Percentiles rank a stretch among this genome's conserved stretches.
phyloP scores from a whole-genome alignment of 306 rosid genomes.

The Malus sylvestris region DNA sequence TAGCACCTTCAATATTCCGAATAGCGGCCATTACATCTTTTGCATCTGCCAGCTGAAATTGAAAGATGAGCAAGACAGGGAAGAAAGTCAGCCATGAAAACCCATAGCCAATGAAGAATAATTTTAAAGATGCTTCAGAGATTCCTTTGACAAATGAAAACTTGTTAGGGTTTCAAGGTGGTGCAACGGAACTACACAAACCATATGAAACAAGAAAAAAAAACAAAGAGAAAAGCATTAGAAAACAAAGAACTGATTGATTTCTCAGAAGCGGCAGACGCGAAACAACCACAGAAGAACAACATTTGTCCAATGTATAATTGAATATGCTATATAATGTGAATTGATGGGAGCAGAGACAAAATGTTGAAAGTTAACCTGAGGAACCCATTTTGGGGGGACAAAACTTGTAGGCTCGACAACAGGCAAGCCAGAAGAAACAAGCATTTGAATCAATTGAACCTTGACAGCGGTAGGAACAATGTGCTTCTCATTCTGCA shows the following conservation, averaged over 20 bases:
- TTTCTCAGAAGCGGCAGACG: neutral
- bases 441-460: slow-evolving; percentile 65
- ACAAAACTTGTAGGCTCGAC: slow-evolving; percentile 94
- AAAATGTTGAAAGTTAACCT: slow-evolving; percentile 29
- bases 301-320: neutral
- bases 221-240: neutral
- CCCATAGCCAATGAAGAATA: neutral
- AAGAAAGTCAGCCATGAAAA: neutral
- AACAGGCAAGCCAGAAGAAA: slow-evolving; percentile 69
- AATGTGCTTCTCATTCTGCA: slow-evolving; percentile 77
- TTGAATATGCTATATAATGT: too few relatives aligned
- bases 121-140: neutral
- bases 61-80: neutral
- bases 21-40: slow-evolving; percentile 72
- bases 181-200: neutral
- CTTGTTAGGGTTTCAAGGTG: neutral
- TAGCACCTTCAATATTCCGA: slow-evolving; percentile 56
- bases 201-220: too few relatives aligned
- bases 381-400: slow-evolving; percentile 96
- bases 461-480: slow-evolving; percentile 76
- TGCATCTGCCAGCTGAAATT: slow-evolving; percentile 78
- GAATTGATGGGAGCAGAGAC: neutral
- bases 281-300: too few relatives aligned
- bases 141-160: neutral
- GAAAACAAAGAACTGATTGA: neutral